Conservation (phyloP, 2,329 filamentous ascomycete genomes). For the Stemphylium vesicarium region DNA sequence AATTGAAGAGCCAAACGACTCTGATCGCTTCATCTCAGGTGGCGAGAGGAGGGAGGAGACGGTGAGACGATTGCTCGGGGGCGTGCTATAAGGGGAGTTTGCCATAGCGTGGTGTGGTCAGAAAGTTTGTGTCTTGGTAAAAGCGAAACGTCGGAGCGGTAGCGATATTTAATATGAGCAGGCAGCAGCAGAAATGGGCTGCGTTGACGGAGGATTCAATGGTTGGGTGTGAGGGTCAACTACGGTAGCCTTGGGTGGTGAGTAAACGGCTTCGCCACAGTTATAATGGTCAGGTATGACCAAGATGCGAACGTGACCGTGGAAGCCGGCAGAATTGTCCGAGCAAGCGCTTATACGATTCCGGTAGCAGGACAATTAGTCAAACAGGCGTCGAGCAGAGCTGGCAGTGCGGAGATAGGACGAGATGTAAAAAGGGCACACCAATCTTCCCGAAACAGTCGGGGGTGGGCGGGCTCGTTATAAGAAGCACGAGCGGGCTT, state of each 20-base stretch:
- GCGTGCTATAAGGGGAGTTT: conserved; percentile 36
- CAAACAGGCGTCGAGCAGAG: conserved; percentile 28
- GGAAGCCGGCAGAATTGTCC: conserved; percentile 43
- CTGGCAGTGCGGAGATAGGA: conserved; percentile 37
- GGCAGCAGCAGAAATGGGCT: conserved; percentile 15
- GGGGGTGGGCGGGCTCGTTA: conserved; percentile 32
- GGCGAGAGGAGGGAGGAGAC: conserved; percentile 51
- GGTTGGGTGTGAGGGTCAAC: conserved; percentile 17
- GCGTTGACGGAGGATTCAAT: conserved; percentile 16
- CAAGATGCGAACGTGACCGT: conserved; percentile 27
- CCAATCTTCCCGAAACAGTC: conserved; percentile 35
- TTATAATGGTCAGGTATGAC: conserved; percentile 18
- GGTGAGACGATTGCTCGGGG: conserved; percentile 41
- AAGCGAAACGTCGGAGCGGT: conserved; percentile 8
- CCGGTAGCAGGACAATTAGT: conserved; percentile 15
- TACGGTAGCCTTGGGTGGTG: conserved; percentile 18
- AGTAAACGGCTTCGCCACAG: conserved; percentile 14
- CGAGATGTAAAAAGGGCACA: conserved; percentile 18
- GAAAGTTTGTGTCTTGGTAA: conserved; percentile 27
- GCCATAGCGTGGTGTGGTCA: conserved; percentile 35
- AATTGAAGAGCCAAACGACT: conserved; percentile 48
- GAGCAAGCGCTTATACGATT: conserved; percentile 35
- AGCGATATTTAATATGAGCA: conserved; percentile 13
- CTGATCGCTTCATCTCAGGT: conserved; percentile 49
- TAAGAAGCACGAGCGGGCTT: conserved; percentile 19